phyloP scores from a whole-genome alignment of 2,329 filamentous ascomycete species.

The Erysiphe pulchra region DNA sequence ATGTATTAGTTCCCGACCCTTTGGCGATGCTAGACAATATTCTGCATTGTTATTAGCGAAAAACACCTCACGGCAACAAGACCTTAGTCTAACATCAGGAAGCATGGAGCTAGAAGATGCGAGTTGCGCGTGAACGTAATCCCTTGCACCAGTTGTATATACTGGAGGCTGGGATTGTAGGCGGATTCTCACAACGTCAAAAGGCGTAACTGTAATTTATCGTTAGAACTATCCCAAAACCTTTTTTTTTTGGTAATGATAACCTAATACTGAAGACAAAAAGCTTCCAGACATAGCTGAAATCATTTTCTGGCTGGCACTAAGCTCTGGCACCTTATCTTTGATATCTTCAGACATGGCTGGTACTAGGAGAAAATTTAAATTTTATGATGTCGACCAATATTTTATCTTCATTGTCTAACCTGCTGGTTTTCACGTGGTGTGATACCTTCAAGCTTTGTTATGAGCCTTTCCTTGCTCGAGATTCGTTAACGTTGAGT shows the following conservation, averaged over 20 bases:
- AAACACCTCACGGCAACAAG: conserved; percentile 86
- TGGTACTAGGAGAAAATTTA: no score
- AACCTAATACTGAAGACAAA: conserved; percentile 70
- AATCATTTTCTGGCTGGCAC: conserved; percentile 74
- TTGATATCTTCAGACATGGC: no score
- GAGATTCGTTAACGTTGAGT: no score
- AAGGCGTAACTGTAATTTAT: conserved; percentile 46
- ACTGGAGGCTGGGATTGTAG: conserved; percentile 56
- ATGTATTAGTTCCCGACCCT: conserved; percentile 9
- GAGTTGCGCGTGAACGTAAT: conserved; percentile 30
- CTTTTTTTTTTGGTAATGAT: conserved; percentile 1
- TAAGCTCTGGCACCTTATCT: conserved; percentile 18
- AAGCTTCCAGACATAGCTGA: conserved; percentile 81
- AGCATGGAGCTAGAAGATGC: conserved; percentile 44
- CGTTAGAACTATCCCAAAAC: conserved; percentile 1
- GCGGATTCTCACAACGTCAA: conserved; percentile 89
- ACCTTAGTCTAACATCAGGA: no score
- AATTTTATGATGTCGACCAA: no score
- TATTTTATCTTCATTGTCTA: no score
- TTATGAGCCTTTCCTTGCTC: no score
- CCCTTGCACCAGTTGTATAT: conserved; percentile 24
- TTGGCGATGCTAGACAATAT: conserved; percentile 20
- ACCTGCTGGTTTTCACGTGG: no score
- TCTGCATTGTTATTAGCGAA: conserved; percentile 68
- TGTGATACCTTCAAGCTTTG: no score